Base-by-base conservation (phyloP, 2,329 filamentous ascomycete species). In the Phoma sp. region DNA sequence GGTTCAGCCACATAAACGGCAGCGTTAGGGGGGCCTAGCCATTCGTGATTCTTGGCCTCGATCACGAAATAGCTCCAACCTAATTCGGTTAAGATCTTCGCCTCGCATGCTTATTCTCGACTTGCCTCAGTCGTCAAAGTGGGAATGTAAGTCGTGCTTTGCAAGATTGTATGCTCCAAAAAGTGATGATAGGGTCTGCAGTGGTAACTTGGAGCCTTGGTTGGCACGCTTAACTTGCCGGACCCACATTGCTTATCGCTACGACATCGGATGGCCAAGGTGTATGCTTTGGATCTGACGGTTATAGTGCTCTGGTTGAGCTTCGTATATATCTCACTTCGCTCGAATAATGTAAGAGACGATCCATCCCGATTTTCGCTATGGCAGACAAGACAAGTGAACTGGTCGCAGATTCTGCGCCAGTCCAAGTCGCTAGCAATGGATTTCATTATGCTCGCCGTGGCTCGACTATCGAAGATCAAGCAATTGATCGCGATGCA, bases 41-140 rank as follows among this genome's bases (percentile, higher is more conserved):
- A 45, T 48, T 59, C 51, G 59, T 37, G 56, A 59, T 61, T 52
- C 51, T 61, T 57, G 40, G 56, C 56, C 37, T 51, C 22, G 47
- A 61, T 52, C 56, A 52, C 56, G 56, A 37, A 36, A 59, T 52
- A 25, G 8, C 30, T 13, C 30, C 37, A 30, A 40, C 55, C 50
- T n/a, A 37, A 45, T 30, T 22, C 10, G 45, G 58, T 11, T 22
- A 47, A 32, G 53, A 57, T 57, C 44, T 11, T n/a, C 55, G 13
- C 29, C 11, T 11, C 10, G 51, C 5, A 45, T 27, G 3, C 25
- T 24, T n/a, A 41, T 9, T 35, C 18, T 38, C n/a, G 18, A 24
- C 22, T n/a, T 13, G 10, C 14, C 47, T 44, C 41, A 42, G 24
- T 32, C 41, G 56, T 55, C 55, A 58, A 43, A 41, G 49, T 57